Percentiles rank a stretch among this genome's conserved stretches.
Conservation (phyloP, 768 basidiomycete genomes). For the Gloeophyllum trabeum region DNA sequence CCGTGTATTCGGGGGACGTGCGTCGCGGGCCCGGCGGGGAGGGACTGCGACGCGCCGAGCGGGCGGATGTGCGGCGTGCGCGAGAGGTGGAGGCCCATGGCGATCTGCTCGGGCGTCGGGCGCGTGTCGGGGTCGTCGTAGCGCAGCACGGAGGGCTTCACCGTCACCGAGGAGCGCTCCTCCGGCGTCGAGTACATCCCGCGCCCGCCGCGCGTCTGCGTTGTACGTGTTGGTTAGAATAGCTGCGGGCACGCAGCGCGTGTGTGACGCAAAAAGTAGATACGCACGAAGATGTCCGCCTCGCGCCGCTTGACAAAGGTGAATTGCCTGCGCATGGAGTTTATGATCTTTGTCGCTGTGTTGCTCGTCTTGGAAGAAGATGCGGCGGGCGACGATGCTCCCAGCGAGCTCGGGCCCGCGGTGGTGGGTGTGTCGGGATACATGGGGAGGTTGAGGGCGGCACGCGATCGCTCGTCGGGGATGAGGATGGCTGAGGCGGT, state of each 20-base stretch:
- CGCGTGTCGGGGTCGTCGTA: constrained; percentile 29
- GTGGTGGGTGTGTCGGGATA: background rate
- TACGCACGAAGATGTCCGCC: constrained; percentile 1
- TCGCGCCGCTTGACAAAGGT: constrained; percentile 10
- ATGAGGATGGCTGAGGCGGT: background rate
- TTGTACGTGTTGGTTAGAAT: background rate
- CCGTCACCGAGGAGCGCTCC: constrained; percentile 6
- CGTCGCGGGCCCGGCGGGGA: constrained; percentile 1
- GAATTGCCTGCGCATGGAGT: constrained; percentile 8
- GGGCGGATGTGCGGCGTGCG: constrained; percentile 63
- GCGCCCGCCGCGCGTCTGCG: background rate
- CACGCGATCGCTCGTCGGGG: background rate
- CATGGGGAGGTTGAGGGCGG: too few relatives aligned
- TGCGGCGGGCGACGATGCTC: too few relatives aligned
- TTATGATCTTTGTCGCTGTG: constrained; percentile 11
- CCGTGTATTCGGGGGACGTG: constrained; percentile 5
- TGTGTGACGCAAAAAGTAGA: background rate
- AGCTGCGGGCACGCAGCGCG: background rate
- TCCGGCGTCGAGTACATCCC: background rate
- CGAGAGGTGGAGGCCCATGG: constrained; percentile 71
- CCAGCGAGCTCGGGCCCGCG: too few relatives aligned
- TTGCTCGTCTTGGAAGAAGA: constrained; percentile 1
- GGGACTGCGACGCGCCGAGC: constrained; percentile 8
- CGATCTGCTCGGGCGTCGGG: constrained; percentile 67
- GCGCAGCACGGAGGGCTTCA: constrained; percentile 24